Evolutionary conservation across 441 rosid species (phyloP), one percentile per base, ranked within the genome.

Genomic region (Erodium trifolium): DNA sequence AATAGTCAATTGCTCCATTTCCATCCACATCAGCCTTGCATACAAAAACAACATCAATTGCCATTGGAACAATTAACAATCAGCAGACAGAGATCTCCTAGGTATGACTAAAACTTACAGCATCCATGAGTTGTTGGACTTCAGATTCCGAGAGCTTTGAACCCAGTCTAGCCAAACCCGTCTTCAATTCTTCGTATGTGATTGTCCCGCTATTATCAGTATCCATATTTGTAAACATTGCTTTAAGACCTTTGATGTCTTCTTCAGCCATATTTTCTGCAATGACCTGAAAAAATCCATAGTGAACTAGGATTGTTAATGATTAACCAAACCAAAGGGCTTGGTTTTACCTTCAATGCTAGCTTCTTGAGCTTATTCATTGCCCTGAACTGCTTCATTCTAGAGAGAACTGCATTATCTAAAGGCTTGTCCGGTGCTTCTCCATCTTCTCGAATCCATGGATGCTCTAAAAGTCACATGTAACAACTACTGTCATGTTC

Each of bases 91-190:
- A 39, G 45, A 39, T 39, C 45, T 39, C 37, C 39, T 0, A 0
- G 3, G 39, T 35, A 35, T 3, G 39, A 35, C 39, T 39, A 39
- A 12, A 4, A 47, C 96, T 84, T 76, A 90, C 99, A 17, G 97
- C 99, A 77, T 91, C 97, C 97, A 94, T 88, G 66, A 93, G 92
- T 78, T 90, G 97, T 79, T 85, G 81, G 59, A 88, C 96, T 84
- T 93, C 99, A 70, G 81, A 59, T 85, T 94, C 97, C 10, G 97
- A 82, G 67, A 91, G 88, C 81, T 73, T 88, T 11, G 99, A 91
- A 8, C 99, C 97, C 43, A 91, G 92, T 67, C 90, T 80, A 72
- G 93, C 83, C 78, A 94, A 79, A 63, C 99, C 96, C 2, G 89
- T 72, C 79, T 85, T 91, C 72, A 91, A 81, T 75, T 94, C 27